Conservation (phyloP, 1,139 yeast genomes). For the Taphrina flavorubra region DNA sequence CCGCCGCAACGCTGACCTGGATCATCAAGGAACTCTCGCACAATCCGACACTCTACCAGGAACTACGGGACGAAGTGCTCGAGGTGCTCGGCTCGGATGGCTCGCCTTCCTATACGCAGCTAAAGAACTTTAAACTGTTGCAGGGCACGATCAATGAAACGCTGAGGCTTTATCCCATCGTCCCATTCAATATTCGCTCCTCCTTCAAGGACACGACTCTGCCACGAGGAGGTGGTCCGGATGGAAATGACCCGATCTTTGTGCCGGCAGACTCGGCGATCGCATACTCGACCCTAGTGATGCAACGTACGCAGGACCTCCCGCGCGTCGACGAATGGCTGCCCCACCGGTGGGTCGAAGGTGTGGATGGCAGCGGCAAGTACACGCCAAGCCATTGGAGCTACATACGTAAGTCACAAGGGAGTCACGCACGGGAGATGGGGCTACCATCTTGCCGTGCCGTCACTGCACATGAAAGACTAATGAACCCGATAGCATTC, state of each 20-base stretch:
- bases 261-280: conserved; percentile 59
- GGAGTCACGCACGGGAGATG: background rate
- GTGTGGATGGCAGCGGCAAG: conserved; percentile 44
- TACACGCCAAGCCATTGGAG: conserved; percentile 41
- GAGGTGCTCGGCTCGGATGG: conserved; percentile 23
- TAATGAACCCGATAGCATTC: conserved; percentile 48
- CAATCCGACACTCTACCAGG: conserved; percentile 55
- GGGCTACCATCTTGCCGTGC: background rate
- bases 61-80: conserved; percentile 55
- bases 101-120: conserved; percentile 29
- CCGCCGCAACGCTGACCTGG: conserved; percentile 52
- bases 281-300: conserved; percentile 56
- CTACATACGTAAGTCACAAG: conserved; percentile 42
- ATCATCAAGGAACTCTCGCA: conserved; percentile 58
- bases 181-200: conserved; percentile 60
- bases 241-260: conserved; percentile 56
- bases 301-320: conserved; percentile 56
- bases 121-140: conserved; percentile 29
- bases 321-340: conserved; percentile 57
- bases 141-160: conserved; percentile 55
- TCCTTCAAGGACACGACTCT: conserved; percentile 58
- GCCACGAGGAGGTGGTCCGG: conserved; percentile 62
- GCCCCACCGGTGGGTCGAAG: conserved; percentile 60
- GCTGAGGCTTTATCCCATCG: conserved; percentile 63
- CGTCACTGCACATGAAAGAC: background rate